phyloP scores from a whole-genome alignment of 2,329 filamentous ascomycete genomes.

The Trichoderma endophyticum region DNA sequence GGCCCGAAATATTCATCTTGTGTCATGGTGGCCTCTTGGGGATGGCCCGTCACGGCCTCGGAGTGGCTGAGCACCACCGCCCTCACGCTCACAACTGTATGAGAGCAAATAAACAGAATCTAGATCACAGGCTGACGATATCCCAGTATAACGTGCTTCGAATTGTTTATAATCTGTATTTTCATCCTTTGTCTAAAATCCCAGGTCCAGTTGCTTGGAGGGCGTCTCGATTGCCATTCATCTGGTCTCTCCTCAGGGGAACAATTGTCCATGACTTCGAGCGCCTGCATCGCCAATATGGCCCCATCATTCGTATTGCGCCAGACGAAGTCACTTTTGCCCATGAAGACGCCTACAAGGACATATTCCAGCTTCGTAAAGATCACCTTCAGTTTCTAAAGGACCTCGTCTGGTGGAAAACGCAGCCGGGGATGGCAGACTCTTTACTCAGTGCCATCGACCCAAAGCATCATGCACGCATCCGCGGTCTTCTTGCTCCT shows the following conservation, averaged over 20 bases:
- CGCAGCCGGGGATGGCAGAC: slow-evolving; percentile 24
- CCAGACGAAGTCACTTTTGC: slow-evolving; percentile 16
- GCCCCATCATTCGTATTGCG: slow-evolving; percentile 14
- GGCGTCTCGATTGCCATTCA: background rate
- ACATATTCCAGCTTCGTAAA: background rate
- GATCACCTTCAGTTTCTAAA: slow-evolving; percentile 25
- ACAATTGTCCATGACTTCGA: background rate
- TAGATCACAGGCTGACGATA: background rate
- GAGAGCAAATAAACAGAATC: background rate
- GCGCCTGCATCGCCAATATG: slow-evolving; percentile 6
- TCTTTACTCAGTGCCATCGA: slow-evolving; percentile 30
- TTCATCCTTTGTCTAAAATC: slow-evolving; percentile 6
- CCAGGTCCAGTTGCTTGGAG: slow-evolving; percentile 5
- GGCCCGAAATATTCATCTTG: background rate
- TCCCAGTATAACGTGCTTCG: slow-evolving; percentile 3
- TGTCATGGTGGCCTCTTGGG: background rate
- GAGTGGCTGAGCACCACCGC: background rate
- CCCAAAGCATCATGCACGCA: slow-evolving; percentile 24
- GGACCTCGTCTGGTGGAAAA: slow-evolving; percentile 29
- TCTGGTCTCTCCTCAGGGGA: slow-evolving; percentile 5
- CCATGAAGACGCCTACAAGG: background rate
- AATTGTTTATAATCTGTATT: slow-evolving; percentile 1
- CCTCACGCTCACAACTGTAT: slow-evolving; percentile 1
- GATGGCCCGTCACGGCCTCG: background rate
- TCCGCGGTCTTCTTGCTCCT: slow-evolving; percentile 14